Base-by-base conservation (phyloP, 352 stramenopile species). In the Lagenidium giganteum region DNA sequence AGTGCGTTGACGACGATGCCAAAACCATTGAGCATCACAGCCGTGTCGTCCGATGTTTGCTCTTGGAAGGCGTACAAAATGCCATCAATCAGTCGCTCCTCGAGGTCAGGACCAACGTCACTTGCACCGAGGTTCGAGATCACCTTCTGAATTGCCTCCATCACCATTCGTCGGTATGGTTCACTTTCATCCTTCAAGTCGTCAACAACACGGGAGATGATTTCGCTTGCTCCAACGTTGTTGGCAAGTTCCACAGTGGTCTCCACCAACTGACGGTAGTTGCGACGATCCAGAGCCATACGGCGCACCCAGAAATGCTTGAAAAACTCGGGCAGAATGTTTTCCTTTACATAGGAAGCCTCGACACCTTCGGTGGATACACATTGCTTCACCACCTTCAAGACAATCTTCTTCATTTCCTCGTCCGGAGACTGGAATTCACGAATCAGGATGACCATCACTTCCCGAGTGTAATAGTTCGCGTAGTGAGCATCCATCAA, bases 11-110 rank as follows among this genome's bases (percentile, higher is more conserved):
- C 92, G 14, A 99, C 95, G 41, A 95, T 98, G 14, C 96, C 96
- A 64, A 99, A 99, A 12, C 96, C 96, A 53, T 97, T 95, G 9
- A 99, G 74, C 88, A 99, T 98, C 18, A 97, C 88, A 21, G 75
- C 74, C 18, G 81, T 95, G 31, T 97, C 89, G 47, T 98, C 95
- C 14, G 96, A 94, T 12, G 90, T 90, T 61, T 96, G 84, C 57
- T 99, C 96, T 64, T 99, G 96, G 61, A 99, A 99, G 13, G 96
- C 96, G 67, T 99, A 99, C 12, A 99, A 68, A 31, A 99, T 97
- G 20, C 96, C 97, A 67, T 99, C 97, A 49, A 99, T 98, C n/a
- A 99, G 79, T 42, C 97, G 94, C 70, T 99, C 96, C 56, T 99
- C 97, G 0, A 99, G 70, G 12, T 97, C 76, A 0, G 94, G 83